phyloP scores from a whole-genome alignment of 148 eudicot species.

The Pouteria glomerata region DNA sequence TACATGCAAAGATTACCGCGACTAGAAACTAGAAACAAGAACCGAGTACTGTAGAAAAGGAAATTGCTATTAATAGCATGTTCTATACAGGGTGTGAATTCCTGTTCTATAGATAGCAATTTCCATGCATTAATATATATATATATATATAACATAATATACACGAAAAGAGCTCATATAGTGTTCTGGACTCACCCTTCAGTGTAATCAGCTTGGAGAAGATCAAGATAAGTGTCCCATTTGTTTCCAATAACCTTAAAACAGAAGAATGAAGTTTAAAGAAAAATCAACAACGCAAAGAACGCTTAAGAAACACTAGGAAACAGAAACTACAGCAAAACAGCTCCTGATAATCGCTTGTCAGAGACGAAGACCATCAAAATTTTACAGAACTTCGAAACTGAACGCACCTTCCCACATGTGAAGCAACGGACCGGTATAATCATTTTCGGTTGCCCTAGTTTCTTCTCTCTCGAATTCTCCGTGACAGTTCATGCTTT shows the following conservation, averaged over 20 bases:
- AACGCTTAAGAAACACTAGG: too few species aligned
- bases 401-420: slow-evolving; percentile 41
- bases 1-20: too few species aligned
- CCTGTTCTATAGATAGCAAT: too few species aligned
- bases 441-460: slow-evolving; percentile 31
- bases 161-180: neutral
- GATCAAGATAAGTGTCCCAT: slow-evolving; percentile 91
- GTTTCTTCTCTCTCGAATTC: neutral
- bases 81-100: too few species aligned
- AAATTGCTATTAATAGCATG: too few species aligned
- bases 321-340: too few species aligned
- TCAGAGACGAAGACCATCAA: neutral
- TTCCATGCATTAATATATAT: too few species aligned
- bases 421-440: slow-evolving; percentile 70
- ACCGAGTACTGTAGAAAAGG: too few species aligned
- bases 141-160: too few species aligned
- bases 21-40: too few species aligned
- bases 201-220: slow-evolving; percentile 84
- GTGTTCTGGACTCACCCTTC: slow-evolving; percentile 53
- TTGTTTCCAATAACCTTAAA: slow-evolving; percentile 90
- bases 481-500: too few species aligned
- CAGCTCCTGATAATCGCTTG: too few species aligned
- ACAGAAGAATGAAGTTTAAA: neutral
- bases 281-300: neutral
- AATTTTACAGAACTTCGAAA: neutral